Base-by-base conservation (phyloP, 192 early-diverging fungal genomes). In the Coemansia sp. region DNA sequence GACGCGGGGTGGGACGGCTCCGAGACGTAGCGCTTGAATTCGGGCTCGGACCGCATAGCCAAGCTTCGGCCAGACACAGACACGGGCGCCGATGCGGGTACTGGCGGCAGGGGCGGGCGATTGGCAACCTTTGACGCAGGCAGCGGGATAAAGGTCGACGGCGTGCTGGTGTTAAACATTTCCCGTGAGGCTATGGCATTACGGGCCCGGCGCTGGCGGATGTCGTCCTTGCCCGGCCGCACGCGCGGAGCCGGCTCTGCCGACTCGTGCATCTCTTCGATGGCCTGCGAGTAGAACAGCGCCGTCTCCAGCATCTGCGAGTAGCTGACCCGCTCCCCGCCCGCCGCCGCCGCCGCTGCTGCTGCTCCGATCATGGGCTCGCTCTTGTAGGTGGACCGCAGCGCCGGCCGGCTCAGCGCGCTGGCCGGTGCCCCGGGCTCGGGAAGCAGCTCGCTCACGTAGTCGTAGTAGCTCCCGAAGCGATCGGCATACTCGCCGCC, bases 241-340 rank as follows among this genome's bases (percentile, higher is more conserved):
- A 54, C 47, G 16, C 60, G 60, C 8, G 60, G 67, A 28, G 55
- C 39, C 7, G 56, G 50, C 9, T 47, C 51, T 7, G 47, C 38
- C 22, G 53, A 57, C 14, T 63, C 56, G 22, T 56, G 50, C 38
- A 71, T 63, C 56, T 71, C 55, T 38, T 55, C 42, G 4, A 71
- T 54, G 1, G 67, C 60, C 32, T 63, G 60, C 51, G 67, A 71
- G 41, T 71, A 71, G 31, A 71, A 71, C 30, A 71, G 47, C 27
- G 67, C 67, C 38, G 63, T 71, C 23, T 71, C 67, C 32, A 71
- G 51, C 50, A 55, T 71, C 47, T 58, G 67, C 47, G 67, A 71
- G 32, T 71, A 71, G 43, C 47, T 64, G 60, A 47, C 52, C 21
- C 39, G 51, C 2, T 36, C 18, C 10, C 43, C 42, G n/a, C n/a